phyloP scores from a whole-genome alignment of 495 filamentous ascomycete species.

The Echria macrotheca region DNA sequence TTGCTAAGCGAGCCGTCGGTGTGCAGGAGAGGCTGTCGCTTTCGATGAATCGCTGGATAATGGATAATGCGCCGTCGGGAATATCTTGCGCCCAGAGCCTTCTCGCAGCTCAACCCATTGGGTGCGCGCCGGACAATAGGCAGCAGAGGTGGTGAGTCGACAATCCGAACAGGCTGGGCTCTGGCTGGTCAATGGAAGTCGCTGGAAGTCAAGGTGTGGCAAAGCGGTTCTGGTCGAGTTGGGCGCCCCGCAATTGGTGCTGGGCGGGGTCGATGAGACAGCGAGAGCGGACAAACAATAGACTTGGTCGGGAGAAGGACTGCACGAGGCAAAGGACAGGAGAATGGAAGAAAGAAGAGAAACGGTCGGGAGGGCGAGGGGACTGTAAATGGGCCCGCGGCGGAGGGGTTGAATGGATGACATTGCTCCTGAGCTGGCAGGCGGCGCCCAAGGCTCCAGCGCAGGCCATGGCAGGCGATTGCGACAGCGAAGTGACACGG shows the following conservation, averaged over 20 bases:
- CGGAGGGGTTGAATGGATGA: constrained; percentile 2
- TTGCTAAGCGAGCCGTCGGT: constrained; percentile 9
- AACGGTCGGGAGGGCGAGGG: constrained; percentile 3
- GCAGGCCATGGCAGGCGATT: constrained; percentile 17
- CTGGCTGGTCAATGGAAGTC: constrained; percentile 21
- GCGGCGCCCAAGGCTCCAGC: constrained; percentile 13
- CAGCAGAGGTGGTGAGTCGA: constrained; percentile 1
- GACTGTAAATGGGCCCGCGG: constrained; percentile 10
- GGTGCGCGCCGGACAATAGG: constrained; percentile 12
- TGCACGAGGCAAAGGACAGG: constrained; percentile 1
- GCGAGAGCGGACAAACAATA: background rate
- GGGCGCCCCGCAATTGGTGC: constrained; percentile 4
- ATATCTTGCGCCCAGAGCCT: background rate
- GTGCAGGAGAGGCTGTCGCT: background rate
- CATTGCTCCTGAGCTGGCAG: constrained; percentile 6
- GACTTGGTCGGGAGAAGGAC: background rate
- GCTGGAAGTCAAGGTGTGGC: constrained; percentile 24
- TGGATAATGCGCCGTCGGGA: background rate
- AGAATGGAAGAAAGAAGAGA: constrained; percentile 4
- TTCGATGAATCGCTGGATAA: constrained; percentile 1
- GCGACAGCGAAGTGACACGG: constrained; percentile 26
- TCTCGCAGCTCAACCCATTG: constrained; percentile 4
- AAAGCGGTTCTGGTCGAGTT: background rate
- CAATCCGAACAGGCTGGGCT: background rate
- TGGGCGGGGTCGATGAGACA: no score